Percentiles rank a stretch among this genome's conserved stretches.
Conservation (phyloP, 768 basidiomycete species). For the Gloeopeniophorella convolvens region DNA sequence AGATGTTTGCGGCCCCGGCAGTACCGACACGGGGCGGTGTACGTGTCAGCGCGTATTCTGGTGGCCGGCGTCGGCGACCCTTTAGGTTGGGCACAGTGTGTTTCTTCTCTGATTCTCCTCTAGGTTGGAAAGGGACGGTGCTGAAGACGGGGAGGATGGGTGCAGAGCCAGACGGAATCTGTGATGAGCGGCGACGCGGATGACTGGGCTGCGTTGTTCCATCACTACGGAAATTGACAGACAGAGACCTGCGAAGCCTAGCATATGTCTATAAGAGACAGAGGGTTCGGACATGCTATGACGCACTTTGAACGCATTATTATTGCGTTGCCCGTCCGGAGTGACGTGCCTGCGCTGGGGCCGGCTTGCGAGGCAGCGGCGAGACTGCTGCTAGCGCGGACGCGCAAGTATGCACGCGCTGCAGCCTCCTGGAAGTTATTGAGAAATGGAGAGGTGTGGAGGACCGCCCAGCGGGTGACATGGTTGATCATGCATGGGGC, state of each 20-base stretch:
- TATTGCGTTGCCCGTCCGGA: neutral
- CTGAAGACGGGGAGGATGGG: slow-evolving; percentile 7
- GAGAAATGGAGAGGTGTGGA: slow-evolving; percentile 28
- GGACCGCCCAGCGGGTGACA: slow-evolving; percentile 27
- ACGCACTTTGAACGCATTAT: slow-evolving; percentile 1
- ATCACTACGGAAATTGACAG: neutral
- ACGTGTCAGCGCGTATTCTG: neutral
- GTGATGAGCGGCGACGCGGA: slow-evolving; percentile 10
- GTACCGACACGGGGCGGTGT: neutral
- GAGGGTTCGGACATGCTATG: neutral
- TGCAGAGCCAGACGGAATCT: neutral
- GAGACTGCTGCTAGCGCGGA: neutral
- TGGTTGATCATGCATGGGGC: slow-evolving; percentile 38
- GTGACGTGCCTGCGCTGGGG: neutral
- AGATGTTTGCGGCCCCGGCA: neutral
- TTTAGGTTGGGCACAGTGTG: neutral
- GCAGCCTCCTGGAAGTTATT: slow-evolving; percentile 43
- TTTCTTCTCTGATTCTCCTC: neutral
- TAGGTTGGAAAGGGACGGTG: neutral
- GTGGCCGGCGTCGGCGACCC: neutral
- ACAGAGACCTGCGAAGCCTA: neutral
- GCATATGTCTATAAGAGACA: neutral
- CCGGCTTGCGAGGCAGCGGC: too few species aligned
- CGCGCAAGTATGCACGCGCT: slow-evolving; percentile 41
- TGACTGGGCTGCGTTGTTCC: neutral